Evolutionary conservation across 371 early-diverging fungal species (phyloP).

Genomic region (Mortierella sp.): DNA sequence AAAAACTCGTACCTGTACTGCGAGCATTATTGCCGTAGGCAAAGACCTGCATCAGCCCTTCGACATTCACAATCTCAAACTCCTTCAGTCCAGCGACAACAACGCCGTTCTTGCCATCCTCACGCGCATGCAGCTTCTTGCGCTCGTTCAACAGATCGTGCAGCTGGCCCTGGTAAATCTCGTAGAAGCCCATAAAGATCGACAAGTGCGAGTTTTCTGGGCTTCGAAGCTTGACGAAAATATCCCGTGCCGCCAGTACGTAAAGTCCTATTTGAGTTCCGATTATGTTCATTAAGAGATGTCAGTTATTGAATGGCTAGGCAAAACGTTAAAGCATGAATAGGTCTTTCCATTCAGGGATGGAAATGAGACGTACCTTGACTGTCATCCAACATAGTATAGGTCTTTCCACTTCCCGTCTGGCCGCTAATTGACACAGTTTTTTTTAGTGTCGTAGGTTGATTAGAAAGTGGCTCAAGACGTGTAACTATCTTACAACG

Average conservation of each 20-base stretch:
- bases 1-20: conserved; percentile 78
- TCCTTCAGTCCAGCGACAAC: conserved; percentile 90
- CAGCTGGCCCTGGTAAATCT: conserved; percentile 98
- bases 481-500: too few species aligned
- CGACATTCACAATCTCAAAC: conserved; percentile 80
- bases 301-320: conserved; percentile 15
- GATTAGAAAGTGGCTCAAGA: background rate
- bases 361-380: conserved; percentile 66
- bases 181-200: conserved; percentile 93
- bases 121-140: conserved; percentile 91
- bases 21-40: conserved; percentile 91
- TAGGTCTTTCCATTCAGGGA: background rate
- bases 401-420: conserved; percentile 98
- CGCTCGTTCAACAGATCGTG: conserved; percentile 93
- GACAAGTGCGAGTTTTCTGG: conserved; percentile 80
- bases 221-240: conserved; percentile 82
- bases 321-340: background rate
- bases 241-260: conserved; percentile 91
- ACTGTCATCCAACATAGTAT: conserved; percentile 95
- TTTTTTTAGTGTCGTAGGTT: background rate
- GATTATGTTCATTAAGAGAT: background rate
- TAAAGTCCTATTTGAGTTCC: conserved; percentile 73
- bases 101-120: conserved; percentile 96
- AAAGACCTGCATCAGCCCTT: conserved; percentile 90
- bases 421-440: conserved; percentile 81